Conservation (phyloP, 208 protist genomes). For the Crithidia expoeki region DNA sequence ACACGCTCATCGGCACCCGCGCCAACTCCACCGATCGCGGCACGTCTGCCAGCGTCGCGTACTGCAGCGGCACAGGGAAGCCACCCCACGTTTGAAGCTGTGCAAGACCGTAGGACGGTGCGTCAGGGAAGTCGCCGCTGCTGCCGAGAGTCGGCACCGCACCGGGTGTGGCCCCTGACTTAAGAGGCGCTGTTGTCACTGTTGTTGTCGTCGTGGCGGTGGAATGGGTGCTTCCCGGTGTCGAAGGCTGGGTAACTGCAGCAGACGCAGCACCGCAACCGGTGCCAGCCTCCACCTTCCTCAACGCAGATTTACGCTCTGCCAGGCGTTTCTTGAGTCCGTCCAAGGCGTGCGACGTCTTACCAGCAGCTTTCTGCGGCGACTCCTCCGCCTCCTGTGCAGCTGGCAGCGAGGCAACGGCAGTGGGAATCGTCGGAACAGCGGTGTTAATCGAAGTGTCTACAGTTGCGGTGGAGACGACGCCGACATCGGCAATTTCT, state of each 20-base stretch:
- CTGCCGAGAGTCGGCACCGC: neutral
- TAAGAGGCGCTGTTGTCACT: neutral
- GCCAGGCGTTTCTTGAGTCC: conserved; percentile 55
- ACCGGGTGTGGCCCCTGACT: neutral
- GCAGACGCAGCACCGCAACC: neutral
- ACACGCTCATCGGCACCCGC: conserved; percentile 43
- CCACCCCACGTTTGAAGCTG: conserved; percentile 27
- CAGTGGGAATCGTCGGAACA: neutral
- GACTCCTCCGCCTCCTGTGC: conserved; percentile 11
- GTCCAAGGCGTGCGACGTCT: conserved; percentile 35
- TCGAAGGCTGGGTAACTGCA: neutral
- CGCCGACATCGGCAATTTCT: no score
- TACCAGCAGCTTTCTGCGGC: neutral
- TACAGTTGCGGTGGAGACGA: neutral
- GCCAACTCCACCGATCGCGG: conserved; percentile 31
- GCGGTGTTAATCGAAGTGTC: neutral
- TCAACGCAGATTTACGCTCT: conserved; percentile 48
- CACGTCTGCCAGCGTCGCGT: conserved; percentile 15
- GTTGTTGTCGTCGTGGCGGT: neutral
- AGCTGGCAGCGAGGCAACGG: neutral
- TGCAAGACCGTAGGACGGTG: conserved; percentile 3
- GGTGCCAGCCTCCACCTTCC: conserved; percentile 14
- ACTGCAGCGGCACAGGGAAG: conserved; percentile 36
- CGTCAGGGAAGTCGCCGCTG: conserved; percentile 15
- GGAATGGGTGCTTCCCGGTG: neutral